A percentile compares a stretch with the other conserved stretches of the same genome.
phyloP scores from a whole-genome alignment of 805 yeast genomes.

The Huiozyma sinensis region DNA sequence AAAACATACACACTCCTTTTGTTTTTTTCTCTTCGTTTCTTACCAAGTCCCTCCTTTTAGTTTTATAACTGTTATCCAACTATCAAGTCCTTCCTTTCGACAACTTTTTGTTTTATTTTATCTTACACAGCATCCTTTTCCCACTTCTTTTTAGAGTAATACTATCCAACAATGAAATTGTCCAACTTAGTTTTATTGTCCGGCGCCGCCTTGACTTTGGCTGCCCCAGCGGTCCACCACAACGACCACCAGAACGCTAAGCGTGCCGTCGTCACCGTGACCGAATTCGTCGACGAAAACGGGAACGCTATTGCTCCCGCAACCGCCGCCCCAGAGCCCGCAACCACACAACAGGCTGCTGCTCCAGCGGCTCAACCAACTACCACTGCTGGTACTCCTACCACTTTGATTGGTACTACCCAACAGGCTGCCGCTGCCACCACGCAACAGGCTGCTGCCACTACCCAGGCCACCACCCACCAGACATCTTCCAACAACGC shows the following conservation, averaged over 20 bases:
- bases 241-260: constrained; percentile 18
- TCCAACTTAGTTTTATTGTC: constrained; percentile 15
- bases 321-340: constrained; percentile 19
- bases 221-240: constrained; percentile 22
- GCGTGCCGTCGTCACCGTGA: constrained; percentile 26
- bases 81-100: constrained; percentile 1
- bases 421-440: constrained; percentile 1
- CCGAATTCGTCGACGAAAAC: constrained; percentile 24
- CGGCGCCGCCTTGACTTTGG: constrained; percentile 17
- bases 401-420: constrained; percentile 4
- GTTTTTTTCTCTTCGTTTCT: too few relatives aligned
- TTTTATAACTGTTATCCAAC: neutral
- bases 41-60: too few relatives aligned
- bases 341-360: neutral
- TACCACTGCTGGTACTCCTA: neutral
- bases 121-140: neutral
- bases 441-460: constrained; percentile 12
- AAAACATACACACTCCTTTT: too few relatives aligned
- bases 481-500: constrained; percentile 26
- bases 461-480: constrained; percentile 19
- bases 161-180: constrained; percentile 13
- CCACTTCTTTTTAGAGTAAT: neutral
- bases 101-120: neutral
- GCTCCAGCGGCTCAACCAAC: constrained; percentile 9
- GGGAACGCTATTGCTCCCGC: constrained; percentile 21